Evolutionary conservation across 306 rosid genomes (phyloP), one percentile per base, ranked within the genome.

Genomic region (Quercus berberidifolia): DNA sequence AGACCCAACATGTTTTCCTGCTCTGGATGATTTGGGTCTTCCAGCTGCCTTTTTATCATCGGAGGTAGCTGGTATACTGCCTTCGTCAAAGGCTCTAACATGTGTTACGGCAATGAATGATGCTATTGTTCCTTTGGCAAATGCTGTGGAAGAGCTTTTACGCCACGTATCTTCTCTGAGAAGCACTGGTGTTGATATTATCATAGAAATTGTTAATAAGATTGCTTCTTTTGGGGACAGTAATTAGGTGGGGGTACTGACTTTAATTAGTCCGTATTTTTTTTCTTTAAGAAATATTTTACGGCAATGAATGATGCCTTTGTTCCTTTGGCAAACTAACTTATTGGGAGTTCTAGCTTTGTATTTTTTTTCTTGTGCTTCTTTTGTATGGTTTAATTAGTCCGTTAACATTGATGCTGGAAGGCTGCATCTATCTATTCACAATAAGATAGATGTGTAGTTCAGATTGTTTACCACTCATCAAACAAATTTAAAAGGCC

Each of bases 141-240:
- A 94, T 85, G 92, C 98, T 8, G 97, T 94, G 77, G 98, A 94
- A 89, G 98, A 92, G 84, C 94, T 94, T 82, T 87, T 92, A 75
- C 97, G 98, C 55, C 97, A 94, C 59, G 97, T 94, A 65, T 85
- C 98, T 77, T 91, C 93, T 20, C 76, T 94, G 78, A 91, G 97
- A 91, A 85, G 90, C 85, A 87, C 84, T 38, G 97, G 97, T 75
- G 97, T 94, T 78, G 98, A 89, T 76, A 92, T 94, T 57, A 92
- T 94, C 69, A 85, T 92, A 86, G 97, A 94, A 84, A 86, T 94
- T 67, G 82, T 92, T 71, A 89, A 86, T 28, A 92, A 89, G 81
- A 82, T 92, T 86, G 83, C 92, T 69, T 82, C 97, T 28, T 82
- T 91, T 78, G 90, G 93, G 23, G 93, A 84, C 51, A 87, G 77